phyloP scores from a whole-genome alignment of 345 rosid species.

The Populus deltoides region DNA sequence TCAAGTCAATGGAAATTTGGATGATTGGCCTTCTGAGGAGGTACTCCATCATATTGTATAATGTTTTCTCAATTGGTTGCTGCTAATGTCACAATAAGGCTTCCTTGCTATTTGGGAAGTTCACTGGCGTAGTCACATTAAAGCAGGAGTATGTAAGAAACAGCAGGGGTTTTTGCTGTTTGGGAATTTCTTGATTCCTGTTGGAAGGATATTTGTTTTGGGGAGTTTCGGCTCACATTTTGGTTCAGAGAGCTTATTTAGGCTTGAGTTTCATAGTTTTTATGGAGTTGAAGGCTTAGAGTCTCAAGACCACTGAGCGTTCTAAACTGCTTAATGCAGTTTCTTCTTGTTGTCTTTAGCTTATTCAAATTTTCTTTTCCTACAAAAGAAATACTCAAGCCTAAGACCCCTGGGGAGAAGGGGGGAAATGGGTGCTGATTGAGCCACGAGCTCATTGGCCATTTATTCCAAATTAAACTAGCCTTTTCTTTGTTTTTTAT shows the following conservation, averaged over 20 bases:
- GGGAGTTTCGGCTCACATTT: neutral
- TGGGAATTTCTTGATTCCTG: neutral
- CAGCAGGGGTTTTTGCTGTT: neutral
- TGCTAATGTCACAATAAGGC: neutral
- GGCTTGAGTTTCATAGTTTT: neutral
- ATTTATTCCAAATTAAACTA: neutral
- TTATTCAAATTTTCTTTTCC: neutral
- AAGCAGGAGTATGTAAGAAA: neutral
- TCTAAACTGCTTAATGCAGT: neutral
- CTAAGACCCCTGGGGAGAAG: neutral
- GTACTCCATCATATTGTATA: slow-evolving; percentile 25
- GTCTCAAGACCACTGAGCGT: neutral
- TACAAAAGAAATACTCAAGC: neutral
- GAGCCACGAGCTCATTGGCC: neutral
- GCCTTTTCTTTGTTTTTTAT: neutral
- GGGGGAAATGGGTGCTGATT: neutral
- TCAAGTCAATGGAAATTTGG: slow-evolving; percentile 38
- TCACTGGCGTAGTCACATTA: neutral
- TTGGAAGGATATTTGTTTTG: neutral
- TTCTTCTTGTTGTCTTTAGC: neutral
- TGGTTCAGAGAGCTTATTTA: neutral
- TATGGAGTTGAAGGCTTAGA: neutral
- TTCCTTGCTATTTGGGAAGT: neutral
- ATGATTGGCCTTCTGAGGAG: slow-evolving; percentile 61
- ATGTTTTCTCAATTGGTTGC: neutral